phyloP scores from a whole-genome alignment of 805 yeast genomes.

The Yarrowia sp. region DNA sequence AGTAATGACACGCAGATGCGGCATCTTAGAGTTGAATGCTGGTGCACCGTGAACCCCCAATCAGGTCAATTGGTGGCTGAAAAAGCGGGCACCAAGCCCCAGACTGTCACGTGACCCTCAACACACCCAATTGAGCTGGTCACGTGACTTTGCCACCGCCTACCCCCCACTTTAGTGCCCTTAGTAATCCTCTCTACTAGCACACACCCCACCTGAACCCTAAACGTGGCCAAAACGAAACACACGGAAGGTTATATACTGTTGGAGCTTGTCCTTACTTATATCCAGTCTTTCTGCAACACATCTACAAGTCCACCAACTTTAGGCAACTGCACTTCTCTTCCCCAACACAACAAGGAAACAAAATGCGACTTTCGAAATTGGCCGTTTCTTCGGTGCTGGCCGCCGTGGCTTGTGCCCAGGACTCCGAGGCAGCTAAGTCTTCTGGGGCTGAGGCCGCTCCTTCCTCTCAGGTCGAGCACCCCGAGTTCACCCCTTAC shows the following conservation, averaged over 20 bases:
- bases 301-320: too few relatives aligned
- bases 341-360: not conserved
- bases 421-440: constrained; percentile 20
- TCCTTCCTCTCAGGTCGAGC: constrained; percentile 15
- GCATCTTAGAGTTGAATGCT: not conserved
- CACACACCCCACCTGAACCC: constrained; percentile 7
- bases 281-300: too few relatives aligned
- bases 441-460: not conserved
- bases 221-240: constrained; percentile 37
- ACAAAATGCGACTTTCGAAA: constrained; percentile 35
- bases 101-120: too few relatives aligned
- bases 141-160: too few relatives aligned
- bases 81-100: too few relatives aligned
- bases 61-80: too few relatives aligned
- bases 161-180: too few relatives aligned
- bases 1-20: constrained; percentile 5
- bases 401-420: constrained; percentile 37
- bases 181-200: too few relatives aligned
- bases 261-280: not conserved
- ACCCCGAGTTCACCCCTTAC: constrained; percentile 37
- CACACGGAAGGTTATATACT: constrained; percentile 16
- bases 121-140: too few relatives aligned
- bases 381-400: constrained; percentile 37
- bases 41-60: too few relatives aligned
- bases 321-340: not conserved